These are phyloP conservation scores for Aspergillus tanneri DNA, from an alignment of 2,329 filamentous ascomycete genomes.

Conservation along the genomic window DNA sequence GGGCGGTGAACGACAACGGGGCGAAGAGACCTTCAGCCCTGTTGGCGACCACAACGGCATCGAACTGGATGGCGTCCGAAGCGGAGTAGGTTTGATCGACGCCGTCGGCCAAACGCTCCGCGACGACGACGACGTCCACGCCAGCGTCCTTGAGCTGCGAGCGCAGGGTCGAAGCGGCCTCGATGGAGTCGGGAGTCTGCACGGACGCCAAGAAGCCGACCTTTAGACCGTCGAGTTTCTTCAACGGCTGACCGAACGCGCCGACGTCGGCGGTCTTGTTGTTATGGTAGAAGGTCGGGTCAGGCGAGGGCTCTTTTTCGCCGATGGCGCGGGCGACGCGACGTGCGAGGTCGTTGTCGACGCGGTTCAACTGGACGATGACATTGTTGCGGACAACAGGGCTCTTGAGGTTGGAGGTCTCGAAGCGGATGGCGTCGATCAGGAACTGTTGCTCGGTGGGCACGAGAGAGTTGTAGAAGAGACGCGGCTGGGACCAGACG, in stretches of 20 bases:
- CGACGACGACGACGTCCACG: slow-evolving; percentile 60
- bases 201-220: slow-evolving; percentile 62
- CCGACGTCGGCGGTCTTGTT: slow-evolving; percentile 64
- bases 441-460: slow-evolving; percentile 68
- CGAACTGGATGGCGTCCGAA: slow-evolving; percentile 54
- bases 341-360: slow-evolving; percentile 65
- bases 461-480: slow-evolving; percentile 72
- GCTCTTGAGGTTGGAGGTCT: slow-evolving; percentile 61
- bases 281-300: slow-evolving; percentile 65
- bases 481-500: slow-evolving; percentile 68
- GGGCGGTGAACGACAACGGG: slow-evolving; percentile 18
- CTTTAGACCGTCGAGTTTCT: slow-evolving; percentile 61
- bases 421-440: slow-evolving; percentile 71
- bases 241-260: slow-evolving; percentile 58
- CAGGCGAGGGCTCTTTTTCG: slow-evolving; percentile 57
- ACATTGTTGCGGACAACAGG: slow-evolving; percentile 62
- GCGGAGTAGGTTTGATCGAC: slow-evolving; percentile 65
- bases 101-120: slow-evolving; percentile 55
- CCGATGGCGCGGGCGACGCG: slow-evolving; percentile 65
- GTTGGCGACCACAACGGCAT: slow-evolving; percentile 56
- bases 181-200: slow-evolving; percentile 44
- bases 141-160: slow-evolving; percentile 41
- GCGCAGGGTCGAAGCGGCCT: slow-evolving; percentile 53
- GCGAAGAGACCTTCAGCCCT: slow-evolving; percentile 57
- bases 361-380: slow-evolving; percentile 65